A percentile compares a stretch with the other conserved stretches of the same genome.
phyloP scores from a whole-genome alignment of 75 land plant species.

The Selaginella tamariscina region DNA sequence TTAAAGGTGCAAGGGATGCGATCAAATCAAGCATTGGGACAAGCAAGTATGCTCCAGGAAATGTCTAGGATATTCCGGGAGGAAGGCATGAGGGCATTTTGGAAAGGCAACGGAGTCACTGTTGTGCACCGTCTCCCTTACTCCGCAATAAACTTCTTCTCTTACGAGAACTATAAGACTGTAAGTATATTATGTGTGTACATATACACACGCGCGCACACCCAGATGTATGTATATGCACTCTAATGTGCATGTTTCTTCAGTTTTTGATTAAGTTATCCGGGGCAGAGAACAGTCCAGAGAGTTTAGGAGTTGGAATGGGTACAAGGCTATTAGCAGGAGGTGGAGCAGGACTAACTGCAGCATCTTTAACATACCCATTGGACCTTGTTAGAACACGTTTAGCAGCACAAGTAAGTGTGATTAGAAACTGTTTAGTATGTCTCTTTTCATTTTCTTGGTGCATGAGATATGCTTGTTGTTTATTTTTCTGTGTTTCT shows the following conservation, averaged over 20 bases:
- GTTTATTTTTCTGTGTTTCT: no score
- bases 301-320: slow-evolving; percentile 43
- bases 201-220: no score
- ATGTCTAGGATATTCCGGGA: slow-evolving; percentile 48
- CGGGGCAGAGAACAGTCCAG: slow-evolving; percentile 31
- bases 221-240: neutral
- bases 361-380: slow-evolving; percentile 81
- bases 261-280: slow-evolving; percentile 40
- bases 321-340: slow-evolving; percentile 57
- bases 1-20: slow-evolving; percentile 95
- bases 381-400: slow-evolving; percentile 89
- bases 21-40: slow-evolving; percentile 47
- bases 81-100: slow-evolving; percentile 13
- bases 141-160: slow-evolving; percentile 11
- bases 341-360: slow-evolving; percentile 81
- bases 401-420: slow-evolving; percentile 76
- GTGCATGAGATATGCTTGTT: no score
- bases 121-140: slow-evolving; percentile 14
- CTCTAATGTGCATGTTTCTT: neutral
- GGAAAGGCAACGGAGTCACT: slow-evolving; percentile 17
- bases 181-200: slow-evolving; percentile 17
- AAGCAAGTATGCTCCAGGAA: slow-evolving; percentile 55
- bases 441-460: no score
- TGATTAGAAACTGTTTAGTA: no score
- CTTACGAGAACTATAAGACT: slow-evolving; percentile 14